These are phyloP conservation scores for Clonostachys solani DNA, from an alignment of 2,329 filamentous ascomycete species.

Conservation along the genomic window DNA sequence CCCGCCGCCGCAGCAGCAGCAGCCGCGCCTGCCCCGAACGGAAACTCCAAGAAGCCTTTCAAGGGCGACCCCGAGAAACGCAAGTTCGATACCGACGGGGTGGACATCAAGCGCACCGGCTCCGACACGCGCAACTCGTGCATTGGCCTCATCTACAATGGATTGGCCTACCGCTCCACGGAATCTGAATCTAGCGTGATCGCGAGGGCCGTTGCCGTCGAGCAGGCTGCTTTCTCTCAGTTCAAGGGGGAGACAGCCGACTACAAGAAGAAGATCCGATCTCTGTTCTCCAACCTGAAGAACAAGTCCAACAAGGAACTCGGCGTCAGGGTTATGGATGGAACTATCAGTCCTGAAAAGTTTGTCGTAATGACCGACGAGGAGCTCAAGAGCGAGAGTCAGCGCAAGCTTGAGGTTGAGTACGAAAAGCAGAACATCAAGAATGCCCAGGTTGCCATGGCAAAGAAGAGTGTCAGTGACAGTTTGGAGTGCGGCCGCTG, in stretches of 20 bases:
- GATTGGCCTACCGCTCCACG: slow-evolving; percentile 67
- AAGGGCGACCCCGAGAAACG: slow-evolving; percentile 72
- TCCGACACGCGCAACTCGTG: slow-evolving; percentile 75
- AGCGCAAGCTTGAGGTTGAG: slow-evolving; percentile 69
- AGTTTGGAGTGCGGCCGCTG: slow-evolving; percentile 89
- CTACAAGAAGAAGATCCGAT: slow-evolving; percentile 87
- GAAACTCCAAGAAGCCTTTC: slow-evolving; percentile 28
- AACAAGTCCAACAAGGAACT: slow-evolving; percentile 81
- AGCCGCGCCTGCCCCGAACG: slow-evolving; percentile 1
- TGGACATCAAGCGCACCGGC: slow-evolving; percentile 73
- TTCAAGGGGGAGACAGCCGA: slow-evolving; percentile 67
- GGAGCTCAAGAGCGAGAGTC: slow-evolving; percentile 85
- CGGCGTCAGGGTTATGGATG: slow-evolving; percentile 69
- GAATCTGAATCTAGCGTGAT: slow-evolving; percentile 70
- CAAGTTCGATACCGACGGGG: slow-evolving; percentile 74
- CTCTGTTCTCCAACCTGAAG: slow-evolving; percentile 92
- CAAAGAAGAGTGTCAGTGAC: slow-evolving; percentile 84
- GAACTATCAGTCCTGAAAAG: slow-evolving; percentile 64
- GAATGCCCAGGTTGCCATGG: slow-evolving; percentile 90
- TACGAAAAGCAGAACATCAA: slow-evolving; percentile 93
- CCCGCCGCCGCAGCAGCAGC: slow-evolving; percentile 23
- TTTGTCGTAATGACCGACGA: slow-evolving; percentile 88
- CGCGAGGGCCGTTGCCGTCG: slow-evolving; percentile 74
- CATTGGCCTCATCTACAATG: slow-evolving; percentile 91
- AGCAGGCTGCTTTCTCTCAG: slow-evolving; percentile 68